These are phyloP conservation scores for Collybia nuda DNA, from an alignment of 768 basidiomycete genomes.

Conservation along the genomic window DNA sequence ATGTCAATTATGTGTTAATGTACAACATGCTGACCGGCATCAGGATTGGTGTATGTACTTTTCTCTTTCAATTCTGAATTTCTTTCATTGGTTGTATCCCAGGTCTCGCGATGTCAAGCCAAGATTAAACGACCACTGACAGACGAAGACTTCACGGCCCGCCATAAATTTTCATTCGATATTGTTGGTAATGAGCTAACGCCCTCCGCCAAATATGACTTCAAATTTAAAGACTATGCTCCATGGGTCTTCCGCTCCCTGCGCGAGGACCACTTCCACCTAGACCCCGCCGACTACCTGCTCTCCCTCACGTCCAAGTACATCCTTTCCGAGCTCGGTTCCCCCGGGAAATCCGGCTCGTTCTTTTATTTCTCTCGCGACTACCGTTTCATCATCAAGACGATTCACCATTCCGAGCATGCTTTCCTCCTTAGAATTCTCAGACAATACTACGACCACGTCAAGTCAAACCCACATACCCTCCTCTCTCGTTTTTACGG, in stretches of 20 bases:
- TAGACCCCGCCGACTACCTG: conserved; percentile 97
- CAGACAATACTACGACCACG: conserved; percentile 79
- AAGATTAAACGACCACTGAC: conserved; percentile 87
- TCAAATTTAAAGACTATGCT: conserved; percentile 99
- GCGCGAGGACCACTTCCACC: conserved; percentile 90
- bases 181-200: conserved; percentile 98
- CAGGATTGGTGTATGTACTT: conserved; percentile 75
- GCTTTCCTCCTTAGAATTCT: conserved; percentile 88
- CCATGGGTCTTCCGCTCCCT: conserved; percentile 97
- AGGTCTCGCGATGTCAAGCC: conserved; percentile 96
- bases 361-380: conserved; percentile 99
- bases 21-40: conserved; percentile 99
- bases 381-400: conserved; percentile 99
- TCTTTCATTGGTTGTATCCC: conserved; percentile 6
- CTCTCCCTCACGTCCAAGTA: conserved; percentile 96
- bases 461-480: conserved; percentile 90
- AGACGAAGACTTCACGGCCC: conserved; percentile 82
- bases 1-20: conserved; percentile 99
- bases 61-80: not conserved
- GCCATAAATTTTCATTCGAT: conserved; percentile 96
- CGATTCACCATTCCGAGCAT: conserved; percentile 92
- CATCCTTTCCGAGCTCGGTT: conserved; percentile 96
- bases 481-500: conserved; percentile 95
- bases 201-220: conserved; percentile 97
- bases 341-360: conserved; percentile 96